These are phyloP conservation scores for Magnusiomyces tetraspermus DNA, from an alignment of 1,139 yeast species.

Conservation along the genomic window DNA sequence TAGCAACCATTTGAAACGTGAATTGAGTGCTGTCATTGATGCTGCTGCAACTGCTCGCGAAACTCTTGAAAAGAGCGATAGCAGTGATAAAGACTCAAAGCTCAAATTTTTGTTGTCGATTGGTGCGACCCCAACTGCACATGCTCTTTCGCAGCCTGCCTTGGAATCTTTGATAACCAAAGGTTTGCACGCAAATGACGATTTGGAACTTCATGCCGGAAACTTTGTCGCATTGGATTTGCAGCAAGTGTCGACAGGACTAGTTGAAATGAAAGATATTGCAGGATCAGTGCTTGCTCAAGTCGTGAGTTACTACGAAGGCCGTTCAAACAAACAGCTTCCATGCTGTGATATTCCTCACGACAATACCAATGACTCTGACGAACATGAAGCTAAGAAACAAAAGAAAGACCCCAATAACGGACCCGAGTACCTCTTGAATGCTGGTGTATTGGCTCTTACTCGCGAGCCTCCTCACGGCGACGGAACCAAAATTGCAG, in stretches of 20 bases:
- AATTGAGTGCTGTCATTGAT: slow-evolving; percentile 45
- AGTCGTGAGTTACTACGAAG: slow-evolving; percentile 46
- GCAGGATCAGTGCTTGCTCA: slow-evolving; percentile 55
- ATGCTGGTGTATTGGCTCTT: slow-evolving; percentile 65
- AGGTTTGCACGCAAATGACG: slow-evolving; percentile 30
- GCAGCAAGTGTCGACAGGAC: slow-evolving; percentile 64
- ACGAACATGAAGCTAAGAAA: background rate
- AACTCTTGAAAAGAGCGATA: slow-evolving; percentile 23
- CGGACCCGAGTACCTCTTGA: slow-evolving; percentile 45
- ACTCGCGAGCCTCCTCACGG: slow-evolving; percentile 43
- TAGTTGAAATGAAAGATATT: slow-evolving; percentile 41
- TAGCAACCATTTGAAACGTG: slow-evolving; percentile 41
- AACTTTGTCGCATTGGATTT: slow-evolving; percentile 65
- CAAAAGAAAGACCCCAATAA: slow-evolving; percentile 35
- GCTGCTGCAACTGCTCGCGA: slow-evolving; percentile 40
- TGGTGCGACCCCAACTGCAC: slow-evolving; percentile 80
- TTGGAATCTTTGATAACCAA: background rate
- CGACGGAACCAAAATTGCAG: background rate
- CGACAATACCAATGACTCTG: background rate
- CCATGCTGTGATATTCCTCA: slow-evolving; percentile 33
- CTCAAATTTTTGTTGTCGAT: slow-evolving; percentile 41
- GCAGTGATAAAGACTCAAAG: background rate
- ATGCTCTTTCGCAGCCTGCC: slow-evolving; percentile 39
- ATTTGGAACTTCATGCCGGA: slow-evolving; percentile 69
- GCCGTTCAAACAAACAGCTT: slow-evolving; percentile 25